Conservation (phyloP, 2,329 filamentous ascomycete species). For the Claviceps lovelessii region DNA sequence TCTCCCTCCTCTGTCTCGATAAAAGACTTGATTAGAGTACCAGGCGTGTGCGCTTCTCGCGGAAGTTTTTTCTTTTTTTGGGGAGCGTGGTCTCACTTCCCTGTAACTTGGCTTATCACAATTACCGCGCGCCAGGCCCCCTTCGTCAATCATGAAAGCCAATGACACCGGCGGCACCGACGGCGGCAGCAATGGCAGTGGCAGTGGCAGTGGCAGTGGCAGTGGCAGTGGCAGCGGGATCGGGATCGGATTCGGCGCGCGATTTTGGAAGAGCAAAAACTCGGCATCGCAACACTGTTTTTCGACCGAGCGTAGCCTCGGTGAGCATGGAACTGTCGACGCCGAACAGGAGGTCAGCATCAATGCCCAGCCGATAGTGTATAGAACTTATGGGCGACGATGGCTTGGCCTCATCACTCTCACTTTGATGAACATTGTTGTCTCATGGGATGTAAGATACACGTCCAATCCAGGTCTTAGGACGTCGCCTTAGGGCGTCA, state of each 20-base stretch:
- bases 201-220: neutral
- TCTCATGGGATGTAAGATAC: conserved; percentile 81
- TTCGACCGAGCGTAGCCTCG: conserved; percentile 12
- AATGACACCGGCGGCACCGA: neutral
- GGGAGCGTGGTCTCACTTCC: neutral
- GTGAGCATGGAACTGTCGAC: conserved; percentile 9
- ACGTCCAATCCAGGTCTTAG: neutral
- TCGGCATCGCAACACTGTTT: conserved; percentile 15
- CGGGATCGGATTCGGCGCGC: conserved; percentile 7
- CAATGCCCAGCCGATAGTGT: conserved; percentile 18
- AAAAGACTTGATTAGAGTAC: neutral
- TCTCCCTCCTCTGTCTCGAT: neutral
- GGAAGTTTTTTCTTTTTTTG: neutral
- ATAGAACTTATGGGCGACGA: conserved; percentile 58
- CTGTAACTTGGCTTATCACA: neutral
- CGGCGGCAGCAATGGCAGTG: neutral
- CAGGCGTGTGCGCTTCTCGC: neutral
- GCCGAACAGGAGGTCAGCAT: conserved; percentile 7
- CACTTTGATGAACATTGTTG: conserved; percentile 77
- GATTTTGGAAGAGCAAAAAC: conserved; percentile 18
- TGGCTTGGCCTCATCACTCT: conserved; percentile 81
- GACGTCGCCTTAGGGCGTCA: neutral
- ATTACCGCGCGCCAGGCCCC: neutral
- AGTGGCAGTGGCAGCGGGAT: neutral
- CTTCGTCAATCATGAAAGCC: neutral